A percentile compares a stretch with the other conserved stretches of the same genome.
phyloP scores from a whole-genome alignment of 106 monocot genomes.

The Dioscorea zingiberensis region DNA sequence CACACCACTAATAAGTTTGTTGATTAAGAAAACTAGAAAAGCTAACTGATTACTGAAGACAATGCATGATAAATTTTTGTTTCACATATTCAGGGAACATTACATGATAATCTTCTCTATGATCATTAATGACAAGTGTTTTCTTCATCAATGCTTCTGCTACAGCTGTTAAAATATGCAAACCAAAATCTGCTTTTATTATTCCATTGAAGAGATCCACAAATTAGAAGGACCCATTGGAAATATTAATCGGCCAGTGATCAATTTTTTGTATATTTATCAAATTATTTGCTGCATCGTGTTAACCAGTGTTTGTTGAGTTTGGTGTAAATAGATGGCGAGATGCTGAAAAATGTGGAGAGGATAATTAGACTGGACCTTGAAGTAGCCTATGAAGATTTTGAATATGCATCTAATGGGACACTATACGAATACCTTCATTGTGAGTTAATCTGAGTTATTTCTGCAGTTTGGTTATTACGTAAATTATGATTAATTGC shows the following conservation, averaged over 20 bases:
- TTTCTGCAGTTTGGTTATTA: too few species aligned
- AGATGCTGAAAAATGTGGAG: slow-evolving; percentile 49
- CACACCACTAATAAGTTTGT: too few species aligned
- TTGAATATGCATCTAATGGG: slow-evolving; percentile 94
- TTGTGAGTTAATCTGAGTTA: slow-evolving; percentile 42
- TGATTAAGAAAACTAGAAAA: too few species aligned
- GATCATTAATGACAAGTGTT: too few species aligned
- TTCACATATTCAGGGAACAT: slow-evolving; percentile 58
- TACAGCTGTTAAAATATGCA: slow-evolving; percentile 29
- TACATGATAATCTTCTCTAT: slow-evolving; percentile 41
- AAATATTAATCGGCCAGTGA: slow-evolving; percentile 53
- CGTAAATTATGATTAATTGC: neutral
- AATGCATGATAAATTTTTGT: slow-evolving; percentile 24
- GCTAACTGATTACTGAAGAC: too few species aligned
- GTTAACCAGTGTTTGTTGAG: neutral
- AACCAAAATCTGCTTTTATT: slow-evolving; percentile 21
- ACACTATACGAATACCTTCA: slow-evolving; percentile 89
- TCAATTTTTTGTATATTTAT: neutral
- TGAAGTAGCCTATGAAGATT: slow-evolving; percentile 92
- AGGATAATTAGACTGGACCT: slow-evolving; percentile 64
- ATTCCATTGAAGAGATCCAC: slow-evolving; percentile 37
- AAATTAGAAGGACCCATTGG: slow-evolving; percentile 27
- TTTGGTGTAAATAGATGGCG: slow-evolving; percentile 58
- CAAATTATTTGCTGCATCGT: neutral
- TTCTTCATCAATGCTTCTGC: slow-evolving; percentile 28